Base-by-base conservation (phyloP, 1,284 basidiomycete genomes). In the Volvariella surrecta region DNA sequence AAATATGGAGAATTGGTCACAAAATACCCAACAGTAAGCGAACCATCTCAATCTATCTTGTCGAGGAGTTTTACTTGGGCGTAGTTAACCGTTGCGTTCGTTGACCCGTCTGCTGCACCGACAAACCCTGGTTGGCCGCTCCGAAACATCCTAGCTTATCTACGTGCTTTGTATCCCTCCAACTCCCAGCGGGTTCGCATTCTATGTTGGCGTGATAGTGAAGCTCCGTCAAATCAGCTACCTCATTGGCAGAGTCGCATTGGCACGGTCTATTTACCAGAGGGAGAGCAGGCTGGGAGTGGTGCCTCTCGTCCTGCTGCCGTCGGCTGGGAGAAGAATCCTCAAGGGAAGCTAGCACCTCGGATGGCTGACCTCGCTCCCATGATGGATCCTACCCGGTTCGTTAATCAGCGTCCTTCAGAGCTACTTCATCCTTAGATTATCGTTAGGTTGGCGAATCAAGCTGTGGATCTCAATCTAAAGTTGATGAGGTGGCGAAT, bases 401-500 rank as follows among this genome's bases (percentile, higher is more conserved):
- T 52, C 21, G 58, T n/a, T 11, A 11, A 37, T 4, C 34, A 4
- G 19, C 7, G 3, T 39, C 22, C 18, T 39, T 41, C 24, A 41
- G 10, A 15, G 19, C 15, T 31, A 34, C 13, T 40, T 17, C 40
- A 10, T 15, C 11, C 11, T 28, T 28, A 6, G 11, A 6, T 6
- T 11, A 28, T 11, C 6, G 9, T 4, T 38, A 90, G 89, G 49
- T 74, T 98, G 4, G 94, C 96, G 0, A 83, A 92, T 52, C 95
- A 98, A 62, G 96, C 96, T 0, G 91, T 98, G 8, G 93, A 97
- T 61, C 71, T 99, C 24, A 99, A 99, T 58, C 70, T 99, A 42
- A 98, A 98, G 61, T 75, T 99, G 18, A 98, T 99, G 95, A 77
- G 92, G 21, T 99, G 95, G 95, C 76, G 95, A 7, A 93, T 99